Evolutionary conservation across 2,329 filamentous ascomycete genomes (phyloP).

Genomic region (Onygenales sp.): DNA sequence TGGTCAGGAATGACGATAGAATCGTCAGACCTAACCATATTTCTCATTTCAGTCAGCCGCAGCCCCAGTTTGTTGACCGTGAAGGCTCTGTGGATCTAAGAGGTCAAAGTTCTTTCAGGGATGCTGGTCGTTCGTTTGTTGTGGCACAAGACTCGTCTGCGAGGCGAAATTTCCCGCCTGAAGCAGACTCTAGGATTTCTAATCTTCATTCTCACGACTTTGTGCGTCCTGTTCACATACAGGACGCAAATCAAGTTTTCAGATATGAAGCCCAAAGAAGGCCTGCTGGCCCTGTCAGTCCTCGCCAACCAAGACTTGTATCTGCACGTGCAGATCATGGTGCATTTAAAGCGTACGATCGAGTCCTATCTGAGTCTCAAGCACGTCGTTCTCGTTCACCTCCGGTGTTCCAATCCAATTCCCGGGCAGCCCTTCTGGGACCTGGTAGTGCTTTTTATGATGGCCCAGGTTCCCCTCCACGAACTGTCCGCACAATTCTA

Average conservation of each 20-base stretch:
- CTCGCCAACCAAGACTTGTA: background rate
- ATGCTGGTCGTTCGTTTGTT: conserved; percentile 5
- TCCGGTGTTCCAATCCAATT: background rate
- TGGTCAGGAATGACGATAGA: conserved; percentile 13
- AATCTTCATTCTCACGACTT: conserved; percentile 29
- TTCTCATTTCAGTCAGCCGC: conserved; percentile 9
- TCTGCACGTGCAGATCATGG: background rate
- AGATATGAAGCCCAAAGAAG: background rate
- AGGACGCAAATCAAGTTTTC: conserved; percentile 11
- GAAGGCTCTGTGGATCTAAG: conserved; percentile 11
- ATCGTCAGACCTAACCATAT: conserved; percentile 11
- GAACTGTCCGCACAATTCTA: background rate
- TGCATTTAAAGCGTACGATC: conserved; percentile 1
- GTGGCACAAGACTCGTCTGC: conserved; percentile 12
- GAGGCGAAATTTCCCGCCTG: conserved; percentile 10
- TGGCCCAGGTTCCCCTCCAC: background rate
- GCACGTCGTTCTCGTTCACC: background rate
- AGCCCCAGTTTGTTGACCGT: conserved; percentile 13
- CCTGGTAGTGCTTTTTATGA: background rate
- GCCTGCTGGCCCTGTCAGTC: background rate
- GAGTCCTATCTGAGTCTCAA: background rate
- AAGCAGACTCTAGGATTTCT: conserved; percentile 5
- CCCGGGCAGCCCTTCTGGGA: background rate
- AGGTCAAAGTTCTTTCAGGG: background rate
- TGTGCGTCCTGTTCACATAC: conserved; percentile 24